Percentiles rank a stretch among this genome's conserved stretches.
These are phyloP conservation scores for Penicillium paxilli DNA, from an alignment of 495 filamentous ascomycete genomes.

Conservation along the genomic window DNA sequence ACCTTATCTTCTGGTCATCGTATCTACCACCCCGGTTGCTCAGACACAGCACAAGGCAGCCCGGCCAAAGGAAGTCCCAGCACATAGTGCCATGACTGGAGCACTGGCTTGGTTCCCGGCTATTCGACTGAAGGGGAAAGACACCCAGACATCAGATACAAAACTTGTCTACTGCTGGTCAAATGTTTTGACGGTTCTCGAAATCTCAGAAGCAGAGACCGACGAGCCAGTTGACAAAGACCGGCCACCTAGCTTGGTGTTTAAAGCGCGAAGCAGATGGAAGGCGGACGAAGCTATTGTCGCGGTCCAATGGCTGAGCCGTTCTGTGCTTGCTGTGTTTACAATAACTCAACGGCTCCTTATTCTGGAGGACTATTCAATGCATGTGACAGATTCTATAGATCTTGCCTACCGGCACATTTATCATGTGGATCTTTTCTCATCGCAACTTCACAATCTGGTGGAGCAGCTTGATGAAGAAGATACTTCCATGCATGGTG, in stretches of 20 bases:
- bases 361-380: constrained; percentile 84
- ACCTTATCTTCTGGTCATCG: constrained; percentile 91
- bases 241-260: constrained; percentile 73
- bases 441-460: constrained; percentile 73
- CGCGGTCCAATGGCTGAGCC: constrained; percentile 93
- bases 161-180: constrained; percentile 99
- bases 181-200: constrained; percentile 87
- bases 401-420: constrained; percentile 91
- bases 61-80: constrained; percentile 83
- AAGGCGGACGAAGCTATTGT: constrained; percentile 94
- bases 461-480: constrained; percentile 89
- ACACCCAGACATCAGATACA: constrained; percentile 47
- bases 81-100: constrained; percentile 88
- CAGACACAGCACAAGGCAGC: constrained; percentile 94
- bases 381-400: constrained; percentile 90
- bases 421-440: constrained; percentile 87
- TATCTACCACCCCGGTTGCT: constrained; percentile 92
- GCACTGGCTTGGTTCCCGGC: constrained; percentile 97
- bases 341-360: constrained; percentile 92
- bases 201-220: constrained; percentile 70
- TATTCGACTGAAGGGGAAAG: constrained; percentile 81
- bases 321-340: constrained; percentile 86
- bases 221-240: constrained; percentile 62
- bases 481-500: constrained; percentile 87
- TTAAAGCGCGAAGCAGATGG: constrained; percentile 85